Evolutionary conservation across 495 filamentous ascomycete species (phyloP).

Genomic region (Podospora australis): DNA sequence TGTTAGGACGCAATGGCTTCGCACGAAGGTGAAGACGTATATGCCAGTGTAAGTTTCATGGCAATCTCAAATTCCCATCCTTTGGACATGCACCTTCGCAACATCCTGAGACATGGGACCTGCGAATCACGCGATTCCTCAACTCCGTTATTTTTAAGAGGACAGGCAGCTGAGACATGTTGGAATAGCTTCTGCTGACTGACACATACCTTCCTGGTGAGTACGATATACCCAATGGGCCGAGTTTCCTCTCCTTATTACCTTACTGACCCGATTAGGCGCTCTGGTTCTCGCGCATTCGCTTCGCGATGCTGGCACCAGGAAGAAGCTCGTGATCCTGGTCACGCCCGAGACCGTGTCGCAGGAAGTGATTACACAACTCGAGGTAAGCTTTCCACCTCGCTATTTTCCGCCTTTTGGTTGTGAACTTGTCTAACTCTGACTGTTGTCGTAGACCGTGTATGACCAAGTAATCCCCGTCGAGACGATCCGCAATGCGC

Average conservation of each 20-base stretch:
- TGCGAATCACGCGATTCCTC: not conserved
- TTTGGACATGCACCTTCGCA: not conserved
- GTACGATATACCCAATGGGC: conserved; percentile 18
- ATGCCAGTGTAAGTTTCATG: conserved; percentile 44
- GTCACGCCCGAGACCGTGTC: conserved; percentile 72
- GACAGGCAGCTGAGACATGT: conserved; percentile 23
- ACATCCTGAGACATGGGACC: not conserved
- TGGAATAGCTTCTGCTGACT: conserved; percentile 71
- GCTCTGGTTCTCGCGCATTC: conserved; percentile 93
- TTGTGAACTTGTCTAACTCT: conserved; percentile 5
- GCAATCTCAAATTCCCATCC: not conserved
- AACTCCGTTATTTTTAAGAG: conserved; percentile 1
- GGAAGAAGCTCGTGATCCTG: conserved; percentile 76
- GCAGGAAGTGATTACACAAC: conserved; percentile 63
- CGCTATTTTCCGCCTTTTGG: conserved; percentile 5
- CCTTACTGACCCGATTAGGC: conserved; percentile 45
- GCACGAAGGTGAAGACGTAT: conserved; percentile 44
- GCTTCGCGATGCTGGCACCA: conserved; percentile 82
- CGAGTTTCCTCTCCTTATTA: conserved; percentile 1
- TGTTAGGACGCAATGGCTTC: conserved; percentile 19
- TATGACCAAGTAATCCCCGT: conserved; percentile 90
- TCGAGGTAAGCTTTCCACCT: conserved; percentile 54
- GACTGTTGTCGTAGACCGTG: conserved; percentile 50
- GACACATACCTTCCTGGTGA: conserved; percentile 87
- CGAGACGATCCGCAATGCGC: conserved; percentile 63